Conservation (phyloP, 2,329 filamentous ascomycete genomes). For the Didymella pinodella region DNA sequence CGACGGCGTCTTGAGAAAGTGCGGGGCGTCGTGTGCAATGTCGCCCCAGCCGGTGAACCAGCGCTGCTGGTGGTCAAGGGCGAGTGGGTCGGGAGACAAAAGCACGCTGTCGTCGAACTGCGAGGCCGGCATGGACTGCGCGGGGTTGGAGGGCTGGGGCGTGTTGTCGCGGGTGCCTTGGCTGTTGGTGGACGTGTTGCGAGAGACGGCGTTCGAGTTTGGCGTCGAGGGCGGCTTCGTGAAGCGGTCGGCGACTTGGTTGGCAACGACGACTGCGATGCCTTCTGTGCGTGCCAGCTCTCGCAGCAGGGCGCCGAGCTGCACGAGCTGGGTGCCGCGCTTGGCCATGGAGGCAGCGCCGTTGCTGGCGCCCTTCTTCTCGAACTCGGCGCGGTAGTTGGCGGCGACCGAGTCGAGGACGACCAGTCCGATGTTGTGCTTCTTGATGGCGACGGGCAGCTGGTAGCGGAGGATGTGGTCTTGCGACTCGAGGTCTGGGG, state of each 20-base stretch:
- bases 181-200: slow-evolving; percentile 41
- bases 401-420: slow-evolving; percentile 92
- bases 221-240: slow-evolving; percentile 39
- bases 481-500: slow-evolving; percentile 90
- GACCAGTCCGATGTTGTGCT: slow-evolving; percentile 80
- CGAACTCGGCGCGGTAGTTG: slow-evolving; percentile 93
- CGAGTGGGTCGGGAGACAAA: slow-evolving; percentile 65
- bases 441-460: slow-evolving; percentile 81
- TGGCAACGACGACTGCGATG: slow-evolving; percentile 88
- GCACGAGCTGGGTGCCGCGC: slow-evolving; percentile 77
- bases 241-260: slow-evolving; percentile 94
- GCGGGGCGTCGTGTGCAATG: slow-evolving; percentile 42
- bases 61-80: slow-evolving; percentile 86
- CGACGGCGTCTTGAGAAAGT: slow-evolving; percentile 77
- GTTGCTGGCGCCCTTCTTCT: slow-evolving; percentile 59
- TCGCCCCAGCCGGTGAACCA: slow-evolving; percentile 98
- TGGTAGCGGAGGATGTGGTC: slow-evolving; percentile 95
- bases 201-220: slow-evolving; percentile 38
- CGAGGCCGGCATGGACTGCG: slow-evolving; percentile 18
- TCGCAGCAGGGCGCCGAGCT: slow-evolving; percentile 77
- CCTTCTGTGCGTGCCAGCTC: slow-evolving; percentile 76
- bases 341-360: slow-evolving; percentile 68
- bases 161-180: slow-evolving; percentile 32
- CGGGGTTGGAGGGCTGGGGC: slow-evolving; percentile 22
- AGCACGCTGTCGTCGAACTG: slow-evolving; percentile 37